Evolutionary conservation across 345 rosid species (phyloP).

Genomic region (Cardamine occulta): DNA sequence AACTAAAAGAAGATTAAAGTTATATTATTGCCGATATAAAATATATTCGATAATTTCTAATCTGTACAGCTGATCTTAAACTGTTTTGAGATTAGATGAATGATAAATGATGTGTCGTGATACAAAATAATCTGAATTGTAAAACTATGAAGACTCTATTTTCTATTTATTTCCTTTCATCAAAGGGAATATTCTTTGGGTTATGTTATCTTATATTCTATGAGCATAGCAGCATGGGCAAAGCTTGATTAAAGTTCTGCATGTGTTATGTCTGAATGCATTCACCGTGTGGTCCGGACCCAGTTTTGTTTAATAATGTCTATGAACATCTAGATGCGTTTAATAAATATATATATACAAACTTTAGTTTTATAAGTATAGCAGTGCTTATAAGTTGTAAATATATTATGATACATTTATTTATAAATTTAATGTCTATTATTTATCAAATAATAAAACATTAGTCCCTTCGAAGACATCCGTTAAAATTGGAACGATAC

Average conservation of each 20-base stretch:
- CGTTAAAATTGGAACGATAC: too few species aligned
- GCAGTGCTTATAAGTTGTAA: neutral
- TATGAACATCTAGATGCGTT: neutral
- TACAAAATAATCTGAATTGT: neutral
- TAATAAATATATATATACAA: neutral
- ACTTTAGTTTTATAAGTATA: neutral
- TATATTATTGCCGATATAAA: neutral
- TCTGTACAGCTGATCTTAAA: neutral
- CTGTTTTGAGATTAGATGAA: neutral
- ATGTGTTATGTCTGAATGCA: slow-evolving; percentile 26
- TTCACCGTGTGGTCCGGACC: slow-evolving; percentile 29
- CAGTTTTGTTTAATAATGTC: slow-evolving; percentile 13
- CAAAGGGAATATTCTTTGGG: neutral
- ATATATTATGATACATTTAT: neutral
- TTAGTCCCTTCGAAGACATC: too few species aligned
- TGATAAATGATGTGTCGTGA: neutral
- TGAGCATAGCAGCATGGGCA: slow-evolving; percentile 17
- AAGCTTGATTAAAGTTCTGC: slow-evolving; percentile 15
- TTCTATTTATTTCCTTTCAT: neutral
- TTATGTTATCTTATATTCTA: neutral
- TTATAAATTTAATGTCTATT: neutral
- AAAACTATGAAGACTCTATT: neutral
- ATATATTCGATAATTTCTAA: neutral
- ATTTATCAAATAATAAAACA: too few species aligned
- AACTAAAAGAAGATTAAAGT: neutral